Base-by-base conservation (phyloP, 2,329 filamentous ascomycete genomes). In the Fusarium virguliforme region DNA sequence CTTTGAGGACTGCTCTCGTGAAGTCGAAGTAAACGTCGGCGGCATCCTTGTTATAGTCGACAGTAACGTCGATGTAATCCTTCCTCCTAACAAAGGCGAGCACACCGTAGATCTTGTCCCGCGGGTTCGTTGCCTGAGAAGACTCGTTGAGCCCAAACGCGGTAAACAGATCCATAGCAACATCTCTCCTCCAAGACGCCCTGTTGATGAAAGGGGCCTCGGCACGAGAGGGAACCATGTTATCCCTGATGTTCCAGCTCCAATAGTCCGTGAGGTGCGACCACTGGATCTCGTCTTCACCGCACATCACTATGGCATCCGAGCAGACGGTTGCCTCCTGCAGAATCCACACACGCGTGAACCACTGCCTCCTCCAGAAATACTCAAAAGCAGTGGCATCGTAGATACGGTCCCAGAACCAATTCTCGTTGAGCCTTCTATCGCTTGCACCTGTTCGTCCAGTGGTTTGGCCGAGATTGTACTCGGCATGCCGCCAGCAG, bases 391-490 rank as follows among this genome's bases (percentile, higher is more conserved):
- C 48, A 2, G 24, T 4, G 12, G 48, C 28, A 35, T 53, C 48
- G 4, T 28, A 53, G 6, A 53, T 22, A 4, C 48, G 13, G 4
- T 53, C 48, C 28, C 30, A 53, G 30, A 53, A 34, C 48, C 48
- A 35, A 7, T 53, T 53, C 4, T 32, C 30, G 7, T 35, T 7
- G 4, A 53, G 48, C 18, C 30, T 24, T n/a, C 48, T 53, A 30
- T 53, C 48, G 48, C 48, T 35, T 22, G n/a, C 28, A 24, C 30
- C 48, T 24, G 48, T 53, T 24, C 48, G 48, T n/a, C 48, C 48
- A 3, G 48, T 35, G n/a, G 48, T 53, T n/a, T 34, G 28, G 8
- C 48, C 30, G 18, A 53, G 48, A 15, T 53, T 53, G 4, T 53
- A 8, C 48, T 53, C 30, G 1, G 48, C 48, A 24, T 53, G 48